Base-by-base conservation (phyloP, 2,329 filamentous ascomycete species). In the Aspergillus awamori region DNA sequence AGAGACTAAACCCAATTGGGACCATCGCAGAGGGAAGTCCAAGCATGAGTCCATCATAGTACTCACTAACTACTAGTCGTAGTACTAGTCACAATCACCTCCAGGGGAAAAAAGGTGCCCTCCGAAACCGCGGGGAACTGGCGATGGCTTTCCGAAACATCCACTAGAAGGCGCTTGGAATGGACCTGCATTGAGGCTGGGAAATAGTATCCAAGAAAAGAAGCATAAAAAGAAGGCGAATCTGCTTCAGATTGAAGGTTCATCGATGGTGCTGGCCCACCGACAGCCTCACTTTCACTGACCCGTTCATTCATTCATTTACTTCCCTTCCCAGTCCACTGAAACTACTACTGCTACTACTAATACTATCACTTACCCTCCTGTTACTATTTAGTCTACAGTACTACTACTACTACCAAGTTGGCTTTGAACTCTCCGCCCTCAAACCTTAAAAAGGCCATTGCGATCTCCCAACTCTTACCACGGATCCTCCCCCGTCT, bases 271-370 rank as follows among this genome's bases (percentile, higher is more conserved):
- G 26, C 39, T 56, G 53, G 53, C 39, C 53, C 53, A 56, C 53
- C 36, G 38, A 24, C 53, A 56, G 53, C 53, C 53, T 56, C 53
- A 56, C 53, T 56, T 54, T 54, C 52, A 54, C 38, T 41, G 26
- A n/a, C 45, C 45, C 45, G 22, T 49, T 28, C 45, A 30, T 49
- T 30, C 45, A 49, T 49, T 30, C 15, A 49, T 24, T 30, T 49
- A 20, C 45, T 24, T 49, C 45, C 24, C 45, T 49, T 11, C 20
- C 20, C 17, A 8, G 15, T 11, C 15, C 20, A 15, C 47, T 28
- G 26, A 20, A 45, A 22, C 17, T n/a, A 28, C 13, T 28, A 30
- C 47, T 49, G 24, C 22, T 17, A 24, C 45, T 45, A 10, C 41
- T 36, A 5, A 4, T 36, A 36, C 33, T 36, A 36, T 10, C 11